phyloP scores from a whole-genome alignment of 805 yeast species.

The Komagataella ulmi region DNA sequence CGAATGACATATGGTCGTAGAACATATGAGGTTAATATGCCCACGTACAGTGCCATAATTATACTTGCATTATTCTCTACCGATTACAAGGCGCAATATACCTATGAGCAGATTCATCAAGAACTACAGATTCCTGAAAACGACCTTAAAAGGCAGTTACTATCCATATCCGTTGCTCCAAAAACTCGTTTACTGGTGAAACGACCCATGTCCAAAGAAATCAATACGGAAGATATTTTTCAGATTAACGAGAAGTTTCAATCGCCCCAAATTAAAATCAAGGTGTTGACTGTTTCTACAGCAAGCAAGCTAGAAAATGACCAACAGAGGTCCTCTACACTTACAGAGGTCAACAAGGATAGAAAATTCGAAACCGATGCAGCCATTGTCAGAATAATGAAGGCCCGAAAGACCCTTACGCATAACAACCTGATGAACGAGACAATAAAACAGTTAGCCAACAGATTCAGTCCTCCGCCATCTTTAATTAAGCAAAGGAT shows the following conservation, averaged over 20 bases:
- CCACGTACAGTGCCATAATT: conserved; percentile 70
- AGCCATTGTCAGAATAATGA: conserved; percentile 81
- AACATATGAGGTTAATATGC: conserved; percentile 68
- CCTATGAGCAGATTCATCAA: conserved; percentile 48
- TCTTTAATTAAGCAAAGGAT: conserved; percentile 56
- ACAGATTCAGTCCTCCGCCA: conserved; percentile 60
- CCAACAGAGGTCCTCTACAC: conserved; percentile 36
- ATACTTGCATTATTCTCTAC: conserved; percentile 56
- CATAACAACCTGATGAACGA: conserved; percentile 62
- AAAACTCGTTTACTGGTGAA: conserved; percentile 64
- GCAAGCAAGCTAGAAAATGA: conserved; percentile 33
- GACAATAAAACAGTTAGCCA: conserved; percentile 41
- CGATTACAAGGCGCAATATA: conserved; percentile 26
- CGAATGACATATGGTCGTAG: conserved; percentile 54
- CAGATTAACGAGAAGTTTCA: conserved; percentile 55
- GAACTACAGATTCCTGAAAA: conserved; percentile 58
- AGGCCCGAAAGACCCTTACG: conserved; percentile 44
- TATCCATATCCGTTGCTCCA: conserved; percentile 77
- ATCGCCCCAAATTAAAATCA: conserved; percentile 55
- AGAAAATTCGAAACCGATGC: conserved; percentile 67
- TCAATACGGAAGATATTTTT: conserved; percentile 51
- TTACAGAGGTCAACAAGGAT: conserved; percentile 45
- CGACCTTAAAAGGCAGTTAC: conserved; percentile 67
- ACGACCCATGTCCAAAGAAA: conserved; percentile 61
- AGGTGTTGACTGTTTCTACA: conserved; percentile 55